A percentile compares a stretch with the other conserved stretches of the same genome.
Conservation (phyloP, 1,284 basidiomycete genomes). For the Hemileia vastatrix region DNA sequence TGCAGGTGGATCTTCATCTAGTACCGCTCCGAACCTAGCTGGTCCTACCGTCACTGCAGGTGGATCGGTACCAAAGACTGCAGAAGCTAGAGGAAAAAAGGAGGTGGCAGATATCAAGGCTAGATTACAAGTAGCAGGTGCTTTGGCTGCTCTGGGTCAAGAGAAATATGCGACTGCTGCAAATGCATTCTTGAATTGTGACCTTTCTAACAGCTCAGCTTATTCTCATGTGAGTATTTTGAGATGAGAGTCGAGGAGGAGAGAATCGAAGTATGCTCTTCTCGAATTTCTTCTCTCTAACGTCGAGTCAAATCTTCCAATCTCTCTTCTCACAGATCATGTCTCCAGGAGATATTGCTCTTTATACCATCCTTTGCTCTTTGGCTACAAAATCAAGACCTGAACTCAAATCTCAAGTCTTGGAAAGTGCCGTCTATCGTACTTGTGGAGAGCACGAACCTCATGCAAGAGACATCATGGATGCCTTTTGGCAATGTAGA, state of each 20-base stretch:
- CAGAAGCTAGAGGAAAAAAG: slow-evolving; percentile 28
- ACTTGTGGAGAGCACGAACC: slow-evolving; percentile 74
- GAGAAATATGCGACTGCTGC: slow-evolving; percentile 67
- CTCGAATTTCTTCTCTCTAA: background rate
- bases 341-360: slow-evolving; percentile 65
- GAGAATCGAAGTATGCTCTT: background rate
- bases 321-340: slow-evolving; percentile 56
- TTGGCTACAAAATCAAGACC: slow-evolving; percentile 62
- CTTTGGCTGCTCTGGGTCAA: slow-evolving; percentile 60
- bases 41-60: slow-evolving; percentile 38
- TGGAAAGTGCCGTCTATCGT: slow-evolving; percentile 61
- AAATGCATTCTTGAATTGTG: slow-evolving; percentile 56
- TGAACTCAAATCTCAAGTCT: slow-evolving; percentile 55
- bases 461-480: slow-evolving; percentile 68
- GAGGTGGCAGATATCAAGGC: slow-evolving; percentile 52
- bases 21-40: slow-evolving; percentile 52
- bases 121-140: slow-evolving; percentile 67
- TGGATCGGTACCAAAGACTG: slow-evolving; percentile 28
- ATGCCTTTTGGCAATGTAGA: slow-evolving; percentile 67
- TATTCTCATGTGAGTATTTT: slow-evolving; percentile 12
- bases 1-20: slow-evolving; percentile 29
- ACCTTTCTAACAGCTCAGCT: slow-evolving; percentile 11
- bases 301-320: background rate
- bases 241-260: background rate
- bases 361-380: slow-evolving; percentile 69